A percentile compares a stretch with the other conserved stretches of the same genome.
Evolutionary conservation across 306 rosid genomes (phyloP).

Genomic region (Vigna mungo): DNA sequence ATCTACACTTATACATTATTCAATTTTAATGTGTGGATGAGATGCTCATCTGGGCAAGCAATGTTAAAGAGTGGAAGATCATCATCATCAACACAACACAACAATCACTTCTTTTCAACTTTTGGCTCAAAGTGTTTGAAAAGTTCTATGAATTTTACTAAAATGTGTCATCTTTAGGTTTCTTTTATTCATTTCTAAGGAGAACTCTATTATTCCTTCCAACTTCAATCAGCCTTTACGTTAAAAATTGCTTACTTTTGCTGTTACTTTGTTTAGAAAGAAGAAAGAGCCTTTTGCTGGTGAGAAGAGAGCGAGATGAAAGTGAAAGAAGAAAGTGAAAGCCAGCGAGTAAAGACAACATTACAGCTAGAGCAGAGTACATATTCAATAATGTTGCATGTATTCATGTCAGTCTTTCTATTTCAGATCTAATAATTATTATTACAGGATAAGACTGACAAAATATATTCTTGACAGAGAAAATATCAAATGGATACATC

Average conservation of each 20-base stretch:
- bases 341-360: not conserved
- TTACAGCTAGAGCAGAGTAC: not conserved
- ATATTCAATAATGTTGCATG: not conserved
- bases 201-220: not conserved
- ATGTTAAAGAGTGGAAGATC: slow-evolving; percentile 53
- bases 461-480: too few species aligned
- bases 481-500: too few species aligned
- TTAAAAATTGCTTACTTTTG: not conserved
- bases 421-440: too few species aligned
- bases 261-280: not conserved
- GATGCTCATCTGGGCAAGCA: slow-evolving; percentile 80
- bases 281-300: not conserved
- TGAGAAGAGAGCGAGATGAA: not conserved
- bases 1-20: slow-evolving; percentile 20
- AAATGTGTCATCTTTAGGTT: not conserved
- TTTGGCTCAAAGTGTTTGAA: too few species aligned
- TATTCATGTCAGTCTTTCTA: too few species aligned
- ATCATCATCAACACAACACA: too few species aligned
- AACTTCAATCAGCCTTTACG: not conserved
- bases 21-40: slow-evolving; percentile 46
- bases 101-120: too few species aligned
- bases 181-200: not conserved
- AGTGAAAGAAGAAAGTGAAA: not conserved
- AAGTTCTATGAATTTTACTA: too few species aligned
- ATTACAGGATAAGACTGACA: too few species aligned